Evolutionary conservation across 352 stramenopile genomes (phyloP), one percentile per base, ranked within the genome.

Genomic region (Elongisporangium senticosum): DNA sequence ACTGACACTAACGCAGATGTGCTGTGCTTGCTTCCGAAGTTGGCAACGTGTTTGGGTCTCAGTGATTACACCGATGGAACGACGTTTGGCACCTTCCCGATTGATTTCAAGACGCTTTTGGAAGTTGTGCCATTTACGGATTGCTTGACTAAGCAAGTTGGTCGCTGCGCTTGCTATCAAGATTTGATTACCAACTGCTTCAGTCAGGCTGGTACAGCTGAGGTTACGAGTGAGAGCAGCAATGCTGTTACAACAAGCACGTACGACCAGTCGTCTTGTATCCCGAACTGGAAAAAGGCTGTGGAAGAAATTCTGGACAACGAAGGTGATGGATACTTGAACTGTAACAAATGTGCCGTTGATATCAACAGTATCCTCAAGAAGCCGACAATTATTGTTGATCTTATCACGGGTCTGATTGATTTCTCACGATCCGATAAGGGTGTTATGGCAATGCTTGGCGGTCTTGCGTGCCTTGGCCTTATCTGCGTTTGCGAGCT

Each of bases 341-440:
- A 94, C 69, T 94, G 84, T 62, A 74, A 60, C 21, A 86, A 69
- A 7, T 94, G 84, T 53, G 74, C 79, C 26, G 72, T 90, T 51
- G 81, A 90, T 39, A 58, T 90, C n/a, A 77, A 75, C n/a, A 87
- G 74, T 60, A 51, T 91, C 14, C 62, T 82, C n/a, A 66, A 75
- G 53, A 71, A 87, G 6, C 64, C 58, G 48, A 72, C 51, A 63
- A 73, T 49, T 21, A 65, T 91, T 22, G 52, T 81, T 15, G 69
- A 71, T n/a, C 65, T 91, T 14, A 56, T 91, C 15, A 62, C 62
- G 28, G 79, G 79, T 2, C 48, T 93, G 33, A 72, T 93, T 17
- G 53, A 79, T 19, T 67, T 84, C 20, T 63, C 56, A 17, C 64
- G 73, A 4, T 21, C 26, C 7, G 71, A 82, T 11, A 66, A 71